A percentile compares a stretch with the other conserved stretches of the same genome.
phyloP scores from a whole-genome alignment of 139 green algal species.

The Haematococcus lacustris region DNA sequence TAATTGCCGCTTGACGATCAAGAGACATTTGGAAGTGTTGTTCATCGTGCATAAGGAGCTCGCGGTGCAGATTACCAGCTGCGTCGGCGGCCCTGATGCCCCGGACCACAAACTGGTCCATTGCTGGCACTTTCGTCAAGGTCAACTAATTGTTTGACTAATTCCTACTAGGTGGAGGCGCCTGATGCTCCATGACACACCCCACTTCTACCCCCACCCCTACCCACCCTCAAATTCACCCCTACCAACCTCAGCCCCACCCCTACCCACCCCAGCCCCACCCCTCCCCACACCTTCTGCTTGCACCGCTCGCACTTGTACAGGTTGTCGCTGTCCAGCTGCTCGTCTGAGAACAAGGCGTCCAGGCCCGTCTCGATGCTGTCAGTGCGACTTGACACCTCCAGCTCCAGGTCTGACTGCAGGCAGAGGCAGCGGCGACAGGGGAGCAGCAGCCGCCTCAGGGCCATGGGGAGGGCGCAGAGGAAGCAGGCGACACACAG shows the following conservation, averaged over 20 bases:
- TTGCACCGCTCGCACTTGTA: conserved; percentile 53
- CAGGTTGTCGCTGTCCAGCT: conserved; percentile 59
- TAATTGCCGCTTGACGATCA: no score
- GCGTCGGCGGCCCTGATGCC: no score
- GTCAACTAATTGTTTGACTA: no score
- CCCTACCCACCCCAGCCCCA: neutral
- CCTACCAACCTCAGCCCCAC: neutral
- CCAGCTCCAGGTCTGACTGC: conserved; percentile 22
- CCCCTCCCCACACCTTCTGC: conserved; percentile 12
- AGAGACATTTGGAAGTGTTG: no score
- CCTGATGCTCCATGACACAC: neutral
- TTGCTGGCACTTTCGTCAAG: no score
- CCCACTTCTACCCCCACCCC: neutral
- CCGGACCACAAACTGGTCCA: no score
- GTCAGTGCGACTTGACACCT: conserved; percentile 13
- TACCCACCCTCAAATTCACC: neutral
- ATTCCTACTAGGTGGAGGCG: no score
- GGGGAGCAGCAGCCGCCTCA: no score
- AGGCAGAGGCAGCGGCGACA: neutral
- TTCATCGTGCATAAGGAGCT: no score
- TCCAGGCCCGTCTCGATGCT: conserved; percentile 28
- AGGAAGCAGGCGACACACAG: no score
- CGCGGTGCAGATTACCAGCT: no score
- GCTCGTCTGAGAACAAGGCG: conserved; percentile 32
- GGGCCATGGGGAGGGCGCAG: no score